Base-by-base conservation (phyloP, 306 rosid species). In the Myrica gale region DNA sequence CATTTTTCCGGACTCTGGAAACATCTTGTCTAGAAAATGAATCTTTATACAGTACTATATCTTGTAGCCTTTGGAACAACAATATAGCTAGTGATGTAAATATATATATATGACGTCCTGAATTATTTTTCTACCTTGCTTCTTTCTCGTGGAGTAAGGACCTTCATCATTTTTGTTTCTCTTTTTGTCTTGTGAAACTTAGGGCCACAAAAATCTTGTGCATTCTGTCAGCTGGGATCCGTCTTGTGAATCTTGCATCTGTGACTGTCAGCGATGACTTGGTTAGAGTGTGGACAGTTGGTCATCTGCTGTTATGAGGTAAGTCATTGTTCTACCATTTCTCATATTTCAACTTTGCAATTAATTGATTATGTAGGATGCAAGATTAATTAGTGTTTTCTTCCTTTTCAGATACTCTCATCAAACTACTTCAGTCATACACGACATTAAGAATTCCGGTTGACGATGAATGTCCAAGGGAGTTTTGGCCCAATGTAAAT, bases 141-240 rank as follows among this genome's bases (percentile, higher is more conserved):
- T 60, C 37, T 39, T 44, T 44, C 9, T 67, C 47, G n/a, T 41
- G 56, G 15, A 16, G 48, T 63, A 50, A 39, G 16, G 67, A 5
- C 21, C 46, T 50, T 8, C 56, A 16, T 43, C 16, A 55, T 70
- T 45, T 68, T 15, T 10, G 51, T 8, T 47, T 47, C 11, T 47
- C 51, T 47, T 47, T 47, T 47, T 10, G 39, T 26, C 44, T 73
- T 54, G 12, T 50, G 65, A 26, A 72, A 69, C 77, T 76, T 77
- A 93, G 98, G 98, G 96, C 74, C 98, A 91, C 79, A 80, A 82
- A n/a, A 82, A 41, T 54, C 5, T 0, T 55, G 84, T 93, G 74
- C 91, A 74, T 43, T 85, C 90, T 5, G 85, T 89, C 67, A 87
- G 97, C 83, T 93, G 98, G 97, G 88, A 93, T 78, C 68, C 81